Conservation (phyloP, 257 asterid genomes). For the Lycium barbarum region DNA sequence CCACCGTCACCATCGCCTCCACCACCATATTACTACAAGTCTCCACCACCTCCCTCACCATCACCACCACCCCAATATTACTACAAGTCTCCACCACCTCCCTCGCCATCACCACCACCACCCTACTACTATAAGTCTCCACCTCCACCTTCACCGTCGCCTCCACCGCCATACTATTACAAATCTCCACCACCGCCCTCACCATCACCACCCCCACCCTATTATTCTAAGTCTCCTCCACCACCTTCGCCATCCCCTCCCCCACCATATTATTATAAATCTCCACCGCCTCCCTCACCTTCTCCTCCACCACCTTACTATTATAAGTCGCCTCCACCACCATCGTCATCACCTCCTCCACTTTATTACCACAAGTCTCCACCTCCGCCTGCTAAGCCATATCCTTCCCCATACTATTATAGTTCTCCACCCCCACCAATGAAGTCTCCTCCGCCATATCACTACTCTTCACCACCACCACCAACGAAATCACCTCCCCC, state of each 20-base stretch:
- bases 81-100: slow-evolving; percentile 30
- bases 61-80: slow-evolving; percentile 27
- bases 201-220: slow-evolving; percentile 23
- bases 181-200: slow-evolving; percentile 35
- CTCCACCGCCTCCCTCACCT: slow-evolving; percentile 27
- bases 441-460: slow-evolving; percentile 29
- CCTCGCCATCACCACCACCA: neutral
- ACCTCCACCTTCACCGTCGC: slow-evolving; percentile 23
- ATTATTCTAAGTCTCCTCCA: slow-evolving; percentile 30
- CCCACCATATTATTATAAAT: slow-evolving; percentile 30
- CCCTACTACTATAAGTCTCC: slow-evolving; percentile 31
- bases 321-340: slow-evolving; percentile 35
- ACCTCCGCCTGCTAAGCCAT: slow-evolving; percentile 21
- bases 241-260: slow-evolving; percentile 16
- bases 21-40: slow-evolving; percentile 15
- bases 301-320: slow-evolving; percentile 31
- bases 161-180: slow-evolving; percentile 33
- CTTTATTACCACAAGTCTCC: slow-evolving; percentile 32
- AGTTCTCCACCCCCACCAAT: slow-evolving; percentile 29
- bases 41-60: too few species aligned
- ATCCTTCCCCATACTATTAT: slow-evolving; percentile 30
- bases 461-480: neutral
- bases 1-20: slow-evolving; percentile 13
- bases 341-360: neutral
- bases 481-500: neutral